Evolutionary conservation across 2,329 filamentous ascomycete species (phyloP).

Genomic region (Exophiala oligosperma): DNA sequence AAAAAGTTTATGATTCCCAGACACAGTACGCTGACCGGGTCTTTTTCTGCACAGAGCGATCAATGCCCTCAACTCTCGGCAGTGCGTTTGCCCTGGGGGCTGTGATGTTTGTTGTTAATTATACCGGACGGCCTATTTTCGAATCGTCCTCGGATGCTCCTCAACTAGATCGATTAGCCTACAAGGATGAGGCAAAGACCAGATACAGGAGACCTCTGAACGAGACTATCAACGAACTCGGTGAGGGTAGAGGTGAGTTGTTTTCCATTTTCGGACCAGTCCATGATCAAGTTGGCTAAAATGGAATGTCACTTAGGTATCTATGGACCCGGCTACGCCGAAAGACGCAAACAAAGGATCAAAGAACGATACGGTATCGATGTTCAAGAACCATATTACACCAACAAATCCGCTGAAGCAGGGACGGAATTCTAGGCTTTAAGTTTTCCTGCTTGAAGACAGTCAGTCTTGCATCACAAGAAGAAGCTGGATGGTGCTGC

Average conservation of each 20-base stretch:
- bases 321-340: conserved; percentile 76
- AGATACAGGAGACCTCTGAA: conserved; percentile 72
- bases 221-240: conserved; percentile 77
- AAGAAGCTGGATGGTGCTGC: neutral
- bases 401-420: conserved; percentile 13
- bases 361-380: conserved; percentile 88
- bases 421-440: neutral
- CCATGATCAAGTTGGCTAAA: neutral
- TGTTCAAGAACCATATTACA: conserved; percentile 61
- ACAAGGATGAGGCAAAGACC: conserved; percentile 70
- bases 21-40: conserved; percentile 21
- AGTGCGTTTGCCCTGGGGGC: conserved; percentile 62
- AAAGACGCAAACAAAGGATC: conserved; percentile 77
- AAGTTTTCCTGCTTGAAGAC: neutral
- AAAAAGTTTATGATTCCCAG: neutral
- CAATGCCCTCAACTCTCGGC: conserved; percentile 69
- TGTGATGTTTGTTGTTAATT: conserved; percentile 65
- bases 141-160: conserved; percentile 48
- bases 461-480: neutral
- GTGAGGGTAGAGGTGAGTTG: conserved; percentile 76
- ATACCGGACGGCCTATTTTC: conserved; percentile 62
- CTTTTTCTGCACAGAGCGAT: conserved; percentile 50
- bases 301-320: conserved; percentile 61
- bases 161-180: conserved; percentile 69
- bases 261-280: neutral